These are phyloP conservation scores for Arthrobotrys entomopaga DNA, from an alignment of 2,329 filamentous ascomycete species.

Conservation along the genomic window DNA sequence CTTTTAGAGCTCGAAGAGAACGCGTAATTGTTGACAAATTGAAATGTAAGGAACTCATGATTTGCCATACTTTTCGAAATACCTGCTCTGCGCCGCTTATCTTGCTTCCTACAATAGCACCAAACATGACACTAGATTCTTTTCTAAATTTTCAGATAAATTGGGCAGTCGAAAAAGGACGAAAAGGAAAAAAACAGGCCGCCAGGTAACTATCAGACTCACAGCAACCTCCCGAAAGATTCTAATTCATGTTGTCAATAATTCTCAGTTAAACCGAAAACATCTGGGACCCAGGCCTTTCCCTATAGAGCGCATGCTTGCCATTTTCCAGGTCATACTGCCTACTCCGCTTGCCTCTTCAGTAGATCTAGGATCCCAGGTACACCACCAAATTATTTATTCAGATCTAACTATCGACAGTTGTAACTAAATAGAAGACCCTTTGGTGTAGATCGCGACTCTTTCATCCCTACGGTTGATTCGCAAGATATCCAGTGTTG, in stretches of 20 bases:
- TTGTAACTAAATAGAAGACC: neutral
- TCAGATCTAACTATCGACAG: no score
- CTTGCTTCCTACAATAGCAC: slow-evolving; percentile 82
- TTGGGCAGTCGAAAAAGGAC: slow-evolving; percentile 56
- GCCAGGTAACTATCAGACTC: slow-evolving; percentile 65
- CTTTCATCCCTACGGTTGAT: slow-evolving; percentile 76
- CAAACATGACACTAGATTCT: slow-evolving; percentile 77
- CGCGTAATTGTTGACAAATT: slow-evolving; percentile 22
- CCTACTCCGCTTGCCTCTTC: slow-evolving; percentile 63
- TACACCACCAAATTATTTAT: slow-evolving; percentile 9
- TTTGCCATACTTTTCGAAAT: slow-evolving; percentile 77
- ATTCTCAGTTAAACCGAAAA: slow-evolving; percentile 74
- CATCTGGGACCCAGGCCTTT: slow-evolving; percentile 81
- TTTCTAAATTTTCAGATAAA: slow-evolving; percentile 71
- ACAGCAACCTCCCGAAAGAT: neutral
- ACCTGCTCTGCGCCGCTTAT: slow-evolving; percentile 80
- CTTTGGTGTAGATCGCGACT: slow-evolving; percentile 70
- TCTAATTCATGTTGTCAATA: neutral
- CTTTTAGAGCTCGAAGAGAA: neutral
- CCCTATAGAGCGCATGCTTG: slow-evolving; percentile 79
- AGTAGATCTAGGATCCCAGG: slow-evolving; percentile 65
- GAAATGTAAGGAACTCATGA: slow-evolving; percentile 62
- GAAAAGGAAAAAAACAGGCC: slow-evolving; percentile 46
- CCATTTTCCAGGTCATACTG: slow-evolving; percentile 77
- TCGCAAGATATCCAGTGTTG: slow-evolving; percentile 70